These are phyloP conservation scores for Themeda triandra DNA, from an alignment of 176 grass and related monocot genomes.

Conservation along the genomic window DNA sequence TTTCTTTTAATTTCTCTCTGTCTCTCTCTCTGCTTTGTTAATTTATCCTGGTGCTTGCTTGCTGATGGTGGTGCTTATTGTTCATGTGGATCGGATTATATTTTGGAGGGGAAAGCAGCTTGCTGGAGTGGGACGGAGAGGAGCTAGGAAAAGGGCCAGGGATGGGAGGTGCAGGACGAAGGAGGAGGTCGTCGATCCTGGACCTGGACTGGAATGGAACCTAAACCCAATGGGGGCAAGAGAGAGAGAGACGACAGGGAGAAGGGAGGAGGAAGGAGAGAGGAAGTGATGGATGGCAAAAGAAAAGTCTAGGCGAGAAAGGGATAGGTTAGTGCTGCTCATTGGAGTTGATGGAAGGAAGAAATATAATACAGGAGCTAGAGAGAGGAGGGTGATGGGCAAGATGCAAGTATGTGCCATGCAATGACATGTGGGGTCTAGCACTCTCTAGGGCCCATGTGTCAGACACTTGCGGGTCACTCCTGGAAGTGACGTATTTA, in stretches of 20 bases:
- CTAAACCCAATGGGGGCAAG: conserved; percentile 9
- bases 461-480: neutral
- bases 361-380: conserved; percentile 46
- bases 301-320: no score
- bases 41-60: conserved; percentile 30
- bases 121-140: neutral
- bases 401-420: neutral
- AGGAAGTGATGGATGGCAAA: conserved; percentile 3
- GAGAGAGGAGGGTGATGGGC: neutral
- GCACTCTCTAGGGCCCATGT: neutral
- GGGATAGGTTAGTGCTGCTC: conserved; percentile 39
- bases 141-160: neutral
- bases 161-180: neutral
- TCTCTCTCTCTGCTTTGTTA: conserved; percentile 16
- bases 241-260: neutral
- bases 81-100: conserved; percentile 15
- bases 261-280: neutral
- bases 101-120: conserved; percentile 15
- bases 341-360: conserved; percentile 34
- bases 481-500: neutral
- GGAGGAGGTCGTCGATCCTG: conserved; percentile 7
- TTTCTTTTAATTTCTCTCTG: conserved; percentile 3
- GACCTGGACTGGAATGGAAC: neutral
- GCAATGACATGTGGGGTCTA: conserved; percentile 4
- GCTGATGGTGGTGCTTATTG: conserved; percentile 35